Evolutionary conservation across 2,329 filamentous ascomycete species (phyloP).

Genomic region (Rhexocercosporidium sp.): DNA sequence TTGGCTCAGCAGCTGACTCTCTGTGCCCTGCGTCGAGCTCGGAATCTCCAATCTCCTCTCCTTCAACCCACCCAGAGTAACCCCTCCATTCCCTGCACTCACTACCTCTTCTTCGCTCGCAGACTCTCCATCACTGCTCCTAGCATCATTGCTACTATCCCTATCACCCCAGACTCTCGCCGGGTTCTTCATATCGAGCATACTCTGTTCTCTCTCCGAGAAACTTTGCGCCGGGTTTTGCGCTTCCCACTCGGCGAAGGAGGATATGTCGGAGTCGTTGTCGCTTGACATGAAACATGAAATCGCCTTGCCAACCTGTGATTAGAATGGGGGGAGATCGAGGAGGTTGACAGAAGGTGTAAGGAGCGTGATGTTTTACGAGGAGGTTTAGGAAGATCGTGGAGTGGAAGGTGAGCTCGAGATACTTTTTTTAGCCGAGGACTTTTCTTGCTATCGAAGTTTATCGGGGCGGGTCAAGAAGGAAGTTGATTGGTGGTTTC

Average conservation of each 20-base stretch:
- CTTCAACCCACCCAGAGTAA: background rate
- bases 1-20: conserved; percentile 6
- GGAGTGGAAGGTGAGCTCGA: conserved; percentile 7
- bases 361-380: background rate
- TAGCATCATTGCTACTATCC: conserved; percentile 33
- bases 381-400: background rate
- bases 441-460: conserved; percentile 12
- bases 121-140: conserved; percentile 23
- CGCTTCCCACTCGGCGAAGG: conserved; percentile 32
- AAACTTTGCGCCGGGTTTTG: conserved; percentile 15
- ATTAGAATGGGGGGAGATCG: background rate
- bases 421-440: conserved; percentile 26
- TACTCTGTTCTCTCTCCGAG: conserved; percentile 17
- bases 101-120: background rate
- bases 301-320: background rate
- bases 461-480: conserved; percentile 1
- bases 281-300: conserved; percentile 10
- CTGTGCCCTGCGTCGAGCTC: conserved; percentile 19
- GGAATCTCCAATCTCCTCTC: conserved; percentile 20
- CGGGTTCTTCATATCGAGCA: conserved; percentile 20
- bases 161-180: conserved; percentile 23
- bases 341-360: background rate
- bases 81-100: background rate
- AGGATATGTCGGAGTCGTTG: conserved; percentile 25
- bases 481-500: background rate